Base-by-base conservation (phyloP, 1,284 basidiomycete species). In the Ustanciosporium gigantosporum region DNA sequence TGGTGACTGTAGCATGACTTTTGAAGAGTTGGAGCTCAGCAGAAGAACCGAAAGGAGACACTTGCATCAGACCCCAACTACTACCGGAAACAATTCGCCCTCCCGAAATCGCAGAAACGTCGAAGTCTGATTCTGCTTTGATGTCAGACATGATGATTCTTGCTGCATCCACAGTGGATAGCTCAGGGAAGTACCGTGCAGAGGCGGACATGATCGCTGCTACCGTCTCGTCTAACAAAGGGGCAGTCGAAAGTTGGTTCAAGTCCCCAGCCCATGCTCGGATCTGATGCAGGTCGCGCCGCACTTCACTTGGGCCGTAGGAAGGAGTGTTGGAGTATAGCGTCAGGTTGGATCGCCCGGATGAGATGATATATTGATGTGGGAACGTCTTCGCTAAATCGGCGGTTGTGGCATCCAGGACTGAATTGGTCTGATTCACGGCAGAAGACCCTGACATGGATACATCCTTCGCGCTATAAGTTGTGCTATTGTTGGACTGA, bases 101-200 rank as follows among this genome's bases (percentile, higher is more conserved):
- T 13, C 59, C 60, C 20, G 53, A 61, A 25, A 62, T 25, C 25
- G 52, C 43, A 19, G 17, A 13, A 3, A 60, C 23, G 17, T 65
- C 35, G 31, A 77, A 77, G 29, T 74, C 73, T 15, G 67, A 70
- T 36, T 77, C 74, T 22, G 73, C 68, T 37, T 69, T 67, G 48
- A 77, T 77, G 27, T 77, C 74, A 3, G 73, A 65, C 32, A 77
- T 55, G 43, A 76, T 66, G 19, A 70, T 55, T 6, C 73, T 55
- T 2, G 46, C 40, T 5, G 71, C 69, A 37, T 51, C 61, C 16
- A 50, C 46, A 0, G 70, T 75, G 17, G 65, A 55, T 2, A 77
- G 45, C 15, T 77, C 74, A 14, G 74, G 74, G 35, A 52, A 77
- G 60, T 77, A 77, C 21, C 74, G 69, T 2, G 64, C 53, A 4